phyloP scores from a whole-genome alignment of 2,329 filamentous ascomycete genomes.

The Apiospora sp. region DNA sequence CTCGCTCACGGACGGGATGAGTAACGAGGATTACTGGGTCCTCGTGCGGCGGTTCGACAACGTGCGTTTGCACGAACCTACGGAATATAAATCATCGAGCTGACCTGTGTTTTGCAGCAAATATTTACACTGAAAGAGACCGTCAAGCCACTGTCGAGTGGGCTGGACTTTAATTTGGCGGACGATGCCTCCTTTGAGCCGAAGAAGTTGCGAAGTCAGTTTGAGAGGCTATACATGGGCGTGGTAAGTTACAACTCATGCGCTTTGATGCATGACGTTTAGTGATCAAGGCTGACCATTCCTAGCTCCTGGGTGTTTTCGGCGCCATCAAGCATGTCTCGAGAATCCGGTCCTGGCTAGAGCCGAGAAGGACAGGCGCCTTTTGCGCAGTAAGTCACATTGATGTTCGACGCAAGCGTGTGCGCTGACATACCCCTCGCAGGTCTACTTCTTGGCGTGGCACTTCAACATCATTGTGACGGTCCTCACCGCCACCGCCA shows the following conservation, averaged over 20 bases:
- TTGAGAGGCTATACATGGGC: conserved; percentile 85
- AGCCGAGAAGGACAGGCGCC: conserved; percentile 70
- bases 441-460: conserved; percentile 70
- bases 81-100: conserved; percentile 34
- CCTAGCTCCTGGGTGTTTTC: conserved; percentile 61
- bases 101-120: conserved; percentile 47
- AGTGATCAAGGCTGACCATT: too few relatives aligned
- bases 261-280: too few relatives aligned
- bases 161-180: conserved; percentile 80
- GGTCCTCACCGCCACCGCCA: conserved; percentile 62
- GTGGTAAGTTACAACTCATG: too few relatives aligned
- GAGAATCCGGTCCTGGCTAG: conserved; percentile 80
- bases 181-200: conserved; percentile 86
- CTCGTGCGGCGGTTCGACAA: conserved; percentile 80
- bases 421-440: conserved; percentile 15
- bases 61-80: conserved; percentile 44
- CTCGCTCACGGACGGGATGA: conserved; percentile 71
- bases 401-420: not conserved
- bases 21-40: conserved; percentile 78
- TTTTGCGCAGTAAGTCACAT: conserved; percentile 62
- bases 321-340: conserved; percentile 78
- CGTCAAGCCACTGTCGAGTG: conserved; percentile 64
- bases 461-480: conserved; percentile 73
- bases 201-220: conserved; percentile 79
- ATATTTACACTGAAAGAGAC: conserved; percentile 74